Evolutionary conservation across 768 basidiomycete genomes (phyloP).

Genomic region (Suillus sp.): DNA sequence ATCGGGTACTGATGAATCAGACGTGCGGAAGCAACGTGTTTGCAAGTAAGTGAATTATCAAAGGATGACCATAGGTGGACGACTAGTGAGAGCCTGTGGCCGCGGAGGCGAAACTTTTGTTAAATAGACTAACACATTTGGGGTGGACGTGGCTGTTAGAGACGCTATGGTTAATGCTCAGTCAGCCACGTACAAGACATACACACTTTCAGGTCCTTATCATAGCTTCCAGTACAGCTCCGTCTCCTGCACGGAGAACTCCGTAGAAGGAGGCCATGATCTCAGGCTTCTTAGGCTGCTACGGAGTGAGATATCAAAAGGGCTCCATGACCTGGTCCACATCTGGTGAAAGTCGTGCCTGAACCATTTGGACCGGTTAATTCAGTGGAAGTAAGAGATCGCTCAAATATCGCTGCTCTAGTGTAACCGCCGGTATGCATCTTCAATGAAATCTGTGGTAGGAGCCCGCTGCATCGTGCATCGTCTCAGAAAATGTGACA

Average conservation of each 20-base stretch:
- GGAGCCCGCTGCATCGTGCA: slow-evolving; percentile 5
- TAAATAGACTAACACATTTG: slow-evolving; percentile 4
- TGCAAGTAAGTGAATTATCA: slow-evolving; percentile 35
- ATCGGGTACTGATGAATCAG: slow-evolving; percentile 32
- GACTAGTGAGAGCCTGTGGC: not conserved
- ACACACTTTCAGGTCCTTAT: slow-evolving; percentile 4
- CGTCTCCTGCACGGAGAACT: slow-evolving; percentile 1
- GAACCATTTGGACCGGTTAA: not conserved
- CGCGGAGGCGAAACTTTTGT: slow-evolving; percentile 8
- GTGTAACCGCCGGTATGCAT: not conserved
- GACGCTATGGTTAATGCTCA: not conserved
- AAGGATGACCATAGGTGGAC: slow-evolving; percentile 7
- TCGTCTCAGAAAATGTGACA: not conserved
- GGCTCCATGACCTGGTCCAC: not conserved
- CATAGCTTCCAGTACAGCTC: slow-evolving; percentile 1
- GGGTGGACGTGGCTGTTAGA: not conserved
- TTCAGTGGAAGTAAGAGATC: not conserved
- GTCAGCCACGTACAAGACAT: not conserved
- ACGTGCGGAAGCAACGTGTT: slow-evolving; percentile 39
- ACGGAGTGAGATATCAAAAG: slow-evolving; percentile 6
- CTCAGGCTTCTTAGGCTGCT: slow-evolving; percentile 3
- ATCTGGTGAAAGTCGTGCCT: not conserved
- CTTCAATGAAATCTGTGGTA: not conserved
- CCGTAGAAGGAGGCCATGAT: not conserved
- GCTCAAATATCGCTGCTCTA: not conserved